Conservation (phyloP, 83 land plant genomes). For the Picea mariana region DNA sequence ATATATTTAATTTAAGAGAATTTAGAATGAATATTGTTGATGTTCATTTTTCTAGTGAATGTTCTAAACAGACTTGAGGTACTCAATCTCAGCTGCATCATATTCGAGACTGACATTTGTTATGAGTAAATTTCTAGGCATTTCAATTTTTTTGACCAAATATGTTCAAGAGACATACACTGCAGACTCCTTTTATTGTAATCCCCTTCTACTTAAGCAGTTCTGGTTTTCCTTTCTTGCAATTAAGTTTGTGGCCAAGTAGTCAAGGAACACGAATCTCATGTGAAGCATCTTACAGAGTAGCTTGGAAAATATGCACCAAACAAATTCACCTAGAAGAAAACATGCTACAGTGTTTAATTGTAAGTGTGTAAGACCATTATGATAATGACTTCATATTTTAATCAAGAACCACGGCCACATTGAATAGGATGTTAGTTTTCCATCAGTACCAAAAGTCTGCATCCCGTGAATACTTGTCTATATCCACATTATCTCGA, state of each 20-base stretch:
- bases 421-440: background rate
- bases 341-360: background rate
- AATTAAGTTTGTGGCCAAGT: background rate
- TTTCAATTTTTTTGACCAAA: background rate
- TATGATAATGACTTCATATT: background rate
- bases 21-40: no score
- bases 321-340: background rate
- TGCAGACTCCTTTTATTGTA: background rate
- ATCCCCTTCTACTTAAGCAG: background rate
- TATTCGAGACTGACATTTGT: background rate
- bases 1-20: no score
- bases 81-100: background rate
- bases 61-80: background rate
- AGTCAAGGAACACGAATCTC: background rate
- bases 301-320: background rate
- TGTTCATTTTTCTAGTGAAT: background rate
- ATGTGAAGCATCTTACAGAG: no score
- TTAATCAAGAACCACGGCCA: background rate
- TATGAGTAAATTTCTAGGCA: background rate
- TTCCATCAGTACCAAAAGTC: background rate
- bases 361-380: background rate
- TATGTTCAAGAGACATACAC: background rate
- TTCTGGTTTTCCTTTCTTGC: background rate
- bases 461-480: no score
- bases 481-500: background rate